These are phyloP conservation scores for Monilinia laxa DNA, from an alignment of 2,329 filamentous ascomycete species.

Conservation along the genomic window DNA sequence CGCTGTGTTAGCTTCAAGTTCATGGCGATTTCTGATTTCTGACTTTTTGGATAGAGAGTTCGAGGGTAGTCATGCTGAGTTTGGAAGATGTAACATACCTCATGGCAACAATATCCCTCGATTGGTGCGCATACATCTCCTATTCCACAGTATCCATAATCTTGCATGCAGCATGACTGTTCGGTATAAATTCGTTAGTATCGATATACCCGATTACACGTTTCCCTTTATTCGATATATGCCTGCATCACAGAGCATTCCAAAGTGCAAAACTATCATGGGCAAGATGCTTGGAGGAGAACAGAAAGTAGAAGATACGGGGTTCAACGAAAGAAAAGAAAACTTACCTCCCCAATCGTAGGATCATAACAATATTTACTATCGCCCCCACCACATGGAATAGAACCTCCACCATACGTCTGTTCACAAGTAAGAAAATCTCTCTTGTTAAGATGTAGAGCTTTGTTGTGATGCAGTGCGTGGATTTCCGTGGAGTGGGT, in stretches of 20 bases:
- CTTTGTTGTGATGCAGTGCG: not conserved
- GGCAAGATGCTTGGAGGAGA: not conserved
- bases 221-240: not conserved
- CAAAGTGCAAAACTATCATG: not conserved
- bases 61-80: not conserved
- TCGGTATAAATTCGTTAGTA: not conserved
- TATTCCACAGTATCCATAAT: conserved; percentile 29
- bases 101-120: conserved; percentile 30
- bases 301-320: too few relatives aligned
- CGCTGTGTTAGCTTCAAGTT: not conserved
- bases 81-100: conserved; percentile 22
- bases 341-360: conserved; percentile 28
- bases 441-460: conserved; percentile 15
- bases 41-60: too few relatives aligned
- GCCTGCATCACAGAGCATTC: not conserved
- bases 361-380: conserved; percentile 33
- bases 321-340: not conserved
- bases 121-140: conserved; percentile 31
- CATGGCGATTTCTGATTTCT: not conserved
- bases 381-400: conserved; percentile 24
- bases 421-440: conserved; percentile 27
- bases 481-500: not conserved
- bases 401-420: conserved; percentile 28
- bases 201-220: not conserved
- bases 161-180: conserved; percentile 29